These are phyloP conservation scores for Takakia lepidozioides DNA, from an alignment of 225 moss, liverwort and hornwort genomes.

Conservation along the genomic window DNA sequence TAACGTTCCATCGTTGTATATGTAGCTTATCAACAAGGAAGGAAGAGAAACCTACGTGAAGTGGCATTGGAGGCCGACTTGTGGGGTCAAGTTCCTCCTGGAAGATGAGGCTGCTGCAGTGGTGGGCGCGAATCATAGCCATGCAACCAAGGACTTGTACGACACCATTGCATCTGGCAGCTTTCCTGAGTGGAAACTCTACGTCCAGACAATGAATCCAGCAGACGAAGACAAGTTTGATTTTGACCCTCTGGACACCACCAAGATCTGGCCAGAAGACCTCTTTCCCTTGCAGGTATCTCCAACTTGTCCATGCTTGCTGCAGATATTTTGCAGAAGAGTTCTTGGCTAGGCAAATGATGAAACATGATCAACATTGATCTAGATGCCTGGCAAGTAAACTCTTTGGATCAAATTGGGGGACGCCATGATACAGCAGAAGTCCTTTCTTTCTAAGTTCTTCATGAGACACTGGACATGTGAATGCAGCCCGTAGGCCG, in stretches of 20 bases:
- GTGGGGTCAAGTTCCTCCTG: slow-evolving; percentile 56
- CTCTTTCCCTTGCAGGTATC: slow-evolving; percentile 63
- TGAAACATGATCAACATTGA: too few species aligned
- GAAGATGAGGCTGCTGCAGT: slow-evolving; percentile 61
- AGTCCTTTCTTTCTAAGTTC: too few species aligned
- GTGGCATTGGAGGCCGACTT: slow-evolving; percentile 75
- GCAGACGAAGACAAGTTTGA: slow-evolving; percentile 64
- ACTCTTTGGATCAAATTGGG: too few species aligned
- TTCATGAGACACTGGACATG: too few species aligned
- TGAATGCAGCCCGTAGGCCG: slow-evolving; percentile 51
- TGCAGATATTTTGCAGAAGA: too few species aligned
- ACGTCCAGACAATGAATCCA: slow-evolving; percentile 69
- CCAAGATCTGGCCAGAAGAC: slow-evolving; percentile 74
- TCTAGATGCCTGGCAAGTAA: too few species aligned
- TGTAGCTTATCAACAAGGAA: slow-evolving; percentile 54
- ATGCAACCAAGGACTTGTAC: slow-evolving; percentile 65
- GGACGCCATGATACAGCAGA: too few species aligned
- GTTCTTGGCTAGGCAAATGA: too few species aligned
- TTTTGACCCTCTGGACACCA: slow-evolving; percentile 70
- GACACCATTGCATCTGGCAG: slow-evolving; percentile 60
- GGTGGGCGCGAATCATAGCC: slow-evolving; percentile 67
- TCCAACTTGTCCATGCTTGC: too few species aligned
- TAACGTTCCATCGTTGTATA: too few species aligned
- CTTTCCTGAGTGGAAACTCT: slow-evolving; percentile 71
- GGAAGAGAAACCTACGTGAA: slow-evolving; percentile 66